These are phyloP conservation scores for Hapsidospora chrysogenum DNA, from an alignment of 495 filamentous ascomycete species.

Conservation along the genomic window DNA sequence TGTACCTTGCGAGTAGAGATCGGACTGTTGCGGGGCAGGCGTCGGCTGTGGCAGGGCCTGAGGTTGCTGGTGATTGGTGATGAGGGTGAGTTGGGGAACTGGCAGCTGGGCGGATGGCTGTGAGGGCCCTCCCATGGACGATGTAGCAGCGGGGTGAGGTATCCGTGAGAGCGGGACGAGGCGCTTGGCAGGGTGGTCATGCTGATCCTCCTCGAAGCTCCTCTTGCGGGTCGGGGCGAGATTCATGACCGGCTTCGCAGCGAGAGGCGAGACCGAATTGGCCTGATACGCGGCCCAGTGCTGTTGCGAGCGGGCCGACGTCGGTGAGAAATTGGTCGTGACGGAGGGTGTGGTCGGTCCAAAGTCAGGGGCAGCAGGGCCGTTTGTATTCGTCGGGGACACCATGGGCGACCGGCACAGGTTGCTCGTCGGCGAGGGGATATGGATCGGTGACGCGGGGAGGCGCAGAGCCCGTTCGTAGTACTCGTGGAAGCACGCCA, in stretches of 20 bases:
- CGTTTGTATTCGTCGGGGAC: slow-evolving; percentile 24
- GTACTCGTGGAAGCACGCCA: slow-evolving; percentile 64
- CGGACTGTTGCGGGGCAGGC: too few relatives aligned
- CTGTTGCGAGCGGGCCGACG: neutral
- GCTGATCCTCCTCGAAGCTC: slow-evolving; percentile 44
- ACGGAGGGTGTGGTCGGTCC: slow-evolving; percentile 9
- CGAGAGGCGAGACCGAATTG: slow-evolving; percentile 30
- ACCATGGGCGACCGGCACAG: slow-evolving; percentile 23
- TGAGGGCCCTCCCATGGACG: neutral
- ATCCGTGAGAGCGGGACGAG: slow-evolving; percentile 21
- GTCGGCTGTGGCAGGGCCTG: too few relatives aligned
- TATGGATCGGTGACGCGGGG: slow-evolving; percentile 16
- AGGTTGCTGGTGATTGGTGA: slow-evolving; percentile 15
- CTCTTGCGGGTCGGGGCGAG: slow-evolving; percentile 44
- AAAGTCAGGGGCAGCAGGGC: slow-evolving; percentile 16
- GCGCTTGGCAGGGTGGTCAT: slow-evolving; percentile 56
- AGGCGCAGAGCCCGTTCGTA: slow-evolving; percentile 38
- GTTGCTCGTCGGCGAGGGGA: slow-evolving; percentile 19
- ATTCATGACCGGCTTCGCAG: slow-evolving; percentile 27
- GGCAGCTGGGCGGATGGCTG: slow-evolving; percentile 11
- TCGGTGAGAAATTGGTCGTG: slow-evolving; percentile 13
- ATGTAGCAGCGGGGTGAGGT: slow-evolving; percentile 7
- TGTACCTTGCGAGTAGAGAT: too few relatives aligned
- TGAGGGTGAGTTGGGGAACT: slow-evolving; percentile 25
- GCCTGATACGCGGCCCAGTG: slow-evolving; percentile 3